Evolutionary conservation across 306 rosid genomes (phyloP).

Genomic region (Rosa rugosa): DNA sequence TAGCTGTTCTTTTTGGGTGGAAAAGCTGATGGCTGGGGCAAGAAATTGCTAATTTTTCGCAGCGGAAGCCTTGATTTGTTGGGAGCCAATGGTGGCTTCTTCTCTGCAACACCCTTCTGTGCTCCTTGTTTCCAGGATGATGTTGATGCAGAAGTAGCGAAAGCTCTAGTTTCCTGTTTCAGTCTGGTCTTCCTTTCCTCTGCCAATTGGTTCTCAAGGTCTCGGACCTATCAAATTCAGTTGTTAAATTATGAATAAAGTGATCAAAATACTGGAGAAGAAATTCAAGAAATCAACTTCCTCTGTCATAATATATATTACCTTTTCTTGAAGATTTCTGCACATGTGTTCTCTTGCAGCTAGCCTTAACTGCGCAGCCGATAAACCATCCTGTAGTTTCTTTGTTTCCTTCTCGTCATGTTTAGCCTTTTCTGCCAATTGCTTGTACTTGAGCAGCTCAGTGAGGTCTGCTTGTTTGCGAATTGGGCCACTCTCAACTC

Average conservation of each 20-base stretch:
- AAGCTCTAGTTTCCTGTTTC: slow-evolving; percentile 75
- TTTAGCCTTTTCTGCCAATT: slow-evolving; percentile 88
- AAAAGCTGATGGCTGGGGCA: slow-evolving; percentile 61
- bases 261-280: background rate
- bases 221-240: slow-evolving; percentile 59
- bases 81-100: slow-evolving; percentile 85
- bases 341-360: slow-evolving; percentile 78
- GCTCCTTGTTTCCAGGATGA: slow-evolving; percentile 34
- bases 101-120: slow-evolving; percentile 39
- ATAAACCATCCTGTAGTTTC: slow-evolving; percentile 75
- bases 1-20: slow-evolving; percentile 37
- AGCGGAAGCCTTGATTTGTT: slow-evolving; percentile 69
- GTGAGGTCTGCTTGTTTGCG: slow-evolving; percentile 82
- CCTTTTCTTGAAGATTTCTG: slow-evolving; percentile 90
- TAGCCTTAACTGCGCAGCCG: slow-evolving; percentile 67
- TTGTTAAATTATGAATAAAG: background rate
- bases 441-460: slow-evolving; percentile 88
- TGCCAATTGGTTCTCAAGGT: slow-evolving; percentile 83
- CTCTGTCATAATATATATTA: slow-evolving; percentile 20
- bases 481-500: slow-evolving; percentile 87
- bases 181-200: slow-evolving; percentile 83
- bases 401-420: slow-evolving; percentile 89
- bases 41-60: slow-evolving; percentile 55
- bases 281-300: slow-evolving; percentile 7
- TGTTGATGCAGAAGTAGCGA: slow-evolving; percentile 50